phyloP scores from a whole-genome alignment of 2,329 filamentous ascomycete species.

The Pseudogymnoascus sp. region DNA sequence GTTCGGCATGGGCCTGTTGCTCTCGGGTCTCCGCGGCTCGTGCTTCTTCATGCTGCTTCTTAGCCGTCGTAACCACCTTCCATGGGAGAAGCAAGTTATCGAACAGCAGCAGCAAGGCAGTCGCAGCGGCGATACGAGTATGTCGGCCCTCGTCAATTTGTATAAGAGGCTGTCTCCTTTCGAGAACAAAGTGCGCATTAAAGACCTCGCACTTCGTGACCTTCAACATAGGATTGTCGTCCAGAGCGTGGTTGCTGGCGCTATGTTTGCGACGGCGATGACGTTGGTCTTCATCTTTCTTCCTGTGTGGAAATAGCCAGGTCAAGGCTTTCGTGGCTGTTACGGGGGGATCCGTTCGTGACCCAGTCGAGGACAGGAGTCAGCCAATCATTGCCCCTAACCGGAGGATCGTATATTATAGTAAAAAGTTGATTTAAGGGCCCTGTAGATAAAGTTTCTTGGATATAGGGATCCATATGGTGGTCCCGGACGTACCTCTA shows the following conservation, averaged over 20 bases:
- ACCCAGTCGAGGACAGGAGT: background rate
- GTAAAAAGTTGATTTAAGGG: background rate
- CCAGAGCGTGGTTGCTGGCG: background rate
- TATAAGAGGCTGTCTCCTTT: background rate
- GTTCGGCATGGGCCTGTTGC: constrained; percentile 34
- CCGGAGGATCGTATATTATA: background rate
- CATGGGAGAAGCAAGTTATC: constrained; percentile 33
- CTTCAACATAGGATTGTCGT: background rate
- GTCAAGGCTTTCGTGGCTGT: too few relatives aligned
- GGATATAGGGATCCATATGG: background rate
- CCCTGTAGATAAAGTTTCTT: background rate
- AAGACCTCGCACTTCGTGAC: background rate
- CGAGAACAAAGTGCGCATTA: background rate
- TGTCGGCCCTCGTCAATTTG: background rate
- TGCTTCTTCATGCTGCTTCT: constrained; percentile 42
- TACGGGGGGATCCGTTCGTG: too few relatives aligned
- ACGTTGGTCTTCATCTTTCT: constrained; percentile 12
- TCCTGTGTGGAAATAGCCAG: background rate
- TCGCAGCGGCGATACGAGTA: background rate
- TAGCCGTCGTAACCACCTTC: constrained; percentile 36
- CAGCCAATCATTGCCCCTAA: background rate
- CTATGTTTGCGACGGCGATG: background rate
- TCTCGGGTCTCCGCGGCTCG: constrained; percentile 37
- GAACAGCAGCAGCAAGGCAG: constrained; percentile 21
- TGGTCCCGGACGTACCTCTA: background rate